Evolutionary conservation across 345 rosid genomes (phyloP).

Genomic region (Gynandropsis gynandra): DNA sequence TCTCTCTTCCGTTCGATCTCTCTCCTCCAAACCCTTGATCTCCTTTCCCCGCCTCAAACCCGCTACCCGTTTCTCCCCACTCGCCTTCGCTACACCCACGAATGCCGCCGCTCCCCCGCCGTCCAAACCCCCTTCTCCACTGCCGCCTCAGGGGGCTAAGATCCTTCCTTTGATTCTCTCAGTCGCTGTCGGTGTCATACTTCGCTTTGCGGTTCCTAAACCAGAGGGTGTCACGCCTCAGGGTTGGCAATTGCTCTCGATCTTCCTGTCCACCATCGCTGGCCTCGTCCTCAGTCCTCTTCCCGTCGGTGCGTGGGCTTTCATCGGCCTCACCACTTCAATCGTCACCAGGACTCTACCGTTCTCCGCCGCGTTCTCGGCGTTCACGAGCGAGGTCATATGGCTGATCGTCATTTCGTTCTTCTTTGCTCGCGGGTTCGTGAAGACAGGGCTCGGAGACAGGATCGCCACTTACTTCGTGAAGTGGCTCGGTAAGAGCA

Average conservation of each 20-base stretch:
- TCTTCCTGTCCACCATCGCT: slow-evolving; percentile 81
- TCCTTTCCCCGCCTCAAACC: slow-evolving; percentile 32
- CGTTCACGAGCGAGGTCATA: slow-evolving; percentile 87
- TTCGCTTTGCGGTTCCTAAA: slow-evolving; percentile 53
- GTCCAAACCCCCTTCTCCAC: slow-evolving; percentile 14
- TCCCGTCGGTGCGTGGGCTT: slow-evolving; percentile 98
- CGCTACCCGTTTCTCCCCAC: slow-evolving; percentile 24
- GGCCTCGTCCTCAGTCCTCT: slow-evolving; percentile 84
- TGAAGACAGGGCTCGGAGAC: slow-evolving; percentile 88
- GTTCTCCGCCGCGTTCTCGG: slow-evolving; percentile 72
- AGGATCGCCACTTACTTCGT: slow-evolving; percentile 94
- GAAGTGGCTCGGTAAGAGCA: slow-evolving; percentile 87
- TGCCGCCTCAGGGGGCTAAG: slow-evolving; percentile 64
- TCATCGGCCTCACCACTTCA: slow-evolving; percentile 66
- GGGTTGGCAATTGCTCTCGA: slow-evolving; percentile 86
- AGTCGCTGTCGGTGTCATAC: slow-evolving; percentile 52
- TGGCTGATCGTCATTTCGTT: slow-evolving; percentile 96
- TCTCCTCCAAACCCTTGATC: not conserved
- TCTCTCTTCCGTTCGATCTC: slow-evolving; percentile 29
- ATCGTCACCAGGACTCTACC: slow-evolving; percentile 68
- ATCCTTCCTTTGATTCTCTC: slow-evolving; percentile 57
- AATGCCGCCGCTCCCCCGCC: slow-evolving; percentile 28
- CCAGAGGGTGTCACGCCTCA: slow-evolving; percentile 60
- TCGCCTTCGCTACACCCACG: slow-evolving; percentile 26
- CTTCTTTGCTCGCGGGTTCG: slow-evolving; percentile 97